These are phyloP conservation scores for Xylaria acuta DNA, from an alignment of 495 filamentous ascomycete genomes.

Conservation along the genomic window DNA sequence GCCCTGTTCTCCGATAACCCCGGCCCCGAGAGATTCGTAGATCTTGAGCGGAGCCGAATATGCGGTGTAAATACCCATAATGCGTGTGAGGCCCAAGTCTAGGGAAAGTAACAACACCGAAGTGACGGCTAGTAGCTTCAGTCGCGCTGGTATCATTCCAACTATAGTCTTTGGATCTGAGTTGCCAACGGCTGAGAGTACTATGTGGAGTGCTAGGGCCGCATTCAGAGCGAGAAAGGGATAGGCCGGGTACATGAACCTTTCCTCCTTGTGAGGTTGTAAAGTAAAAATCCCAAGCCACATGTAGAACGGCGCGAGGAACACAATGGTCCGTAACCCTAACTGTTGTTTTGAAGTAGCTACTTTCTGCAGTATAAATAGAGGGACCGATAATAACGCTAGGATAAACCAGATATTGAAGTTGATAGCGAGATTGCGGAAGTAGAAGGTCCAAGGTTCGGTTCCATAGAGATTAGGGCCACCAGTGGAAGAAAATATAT, in stretches of 20 bases:
- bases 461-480: constrained; percentile 96
- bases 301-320: constrained; percentile 86
- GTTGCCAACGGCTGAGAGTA: constrained; percentile 74
- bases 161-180: constrained; percentile 67
- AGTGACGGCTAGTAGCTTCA: constrained; percentile 69
- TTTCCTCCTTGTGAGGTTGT: constrained; percentile 97
- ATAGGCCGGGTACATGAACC: constrained; percentile 98
- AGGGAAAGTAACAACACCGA: constrained; percentile 61
- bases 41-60: constrained; percentile 87
- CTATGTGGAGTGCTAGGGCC: constrained; percentile 79
- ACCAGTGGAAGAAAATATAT: constrained; percentile 79
- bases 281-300: constrained; percentile 92
- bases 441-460: constrained; percentile 96
- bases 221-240: constrained; percentile 92
- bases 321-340: constrained; percentile 72
- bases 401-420: constrained; percentile 94
- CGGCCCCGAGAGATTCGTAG: constrained; percentile 60
- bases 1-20: constrained; percentile 55
- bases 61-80: constrained; percentile 78
- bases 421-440: constrained; percentile 89
- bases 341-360: constrained; percentile 50
- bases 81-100: constrained; percentile 70
- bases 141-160: constrained; percentile 69
- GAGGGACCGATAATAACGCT: constrained; percentile 74
- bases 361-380: constrained; percentile 57